phyloP scores from a whole-genome alignment of 345 rosid species.

The Cardamine occulta region DNA sequence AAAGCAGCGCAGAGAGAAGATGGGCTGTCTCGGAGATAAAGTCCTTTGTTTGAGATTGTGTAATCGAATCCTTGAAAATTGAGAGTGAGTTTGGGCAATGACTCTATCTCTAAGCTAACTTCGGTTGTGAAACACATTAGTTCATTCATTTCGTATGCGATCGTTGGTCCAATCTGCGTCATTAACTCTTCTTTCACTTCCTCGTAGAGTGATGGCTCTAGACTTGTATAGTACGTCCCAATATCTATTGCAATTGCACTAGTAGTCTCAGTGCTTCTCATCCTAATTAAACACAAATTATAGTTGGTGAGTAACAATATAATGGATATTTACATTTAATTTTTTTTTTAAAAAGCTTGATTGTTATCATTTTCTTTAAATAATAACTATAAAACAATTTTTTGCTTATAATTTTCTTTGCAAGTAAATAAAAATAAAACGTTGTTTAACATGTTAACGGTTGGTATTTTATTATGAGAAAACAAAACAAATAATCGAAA shows the following conservation, averaged over 20 bases:
- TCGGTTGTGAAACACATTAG: slow-evolving; percentile 42
- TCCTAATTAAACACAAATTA: not conserved
- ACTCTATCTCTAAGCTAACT: slow-evolving; percentile 32
- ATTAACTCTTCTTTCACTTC: slow-evolving; percentile 30
- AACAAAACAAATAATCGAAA: too few species aligned
- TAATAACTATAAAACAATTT: too few species aligned
- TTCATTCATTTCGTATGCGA: slow-evolving; percentile 37
- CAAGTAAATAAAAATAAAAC: too few species aligned
- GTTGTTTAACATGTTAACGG: too few species aligned
- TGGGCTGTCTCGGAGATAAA: slow-evolving; percentile 38
- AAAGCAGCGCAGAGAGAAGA: slow-evolving; percentile 42
- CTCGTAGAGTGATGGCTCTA: slow-evolving; percentile 41
- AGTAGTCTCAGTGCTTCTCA: slow-evolving; percentile 31
- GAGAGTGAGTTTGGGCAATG: slow-evolving; percentile 38
- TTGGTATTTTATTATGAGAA: too few species aligned
- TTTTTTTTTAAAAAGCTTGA: too few species aligned
- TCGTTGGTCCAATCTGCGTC: slow-evolving; percentile 38
- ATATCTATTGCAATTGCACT: slow-evolving; percentile 36
- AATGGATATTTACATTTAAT: not conserved
- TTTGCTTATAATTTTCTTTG: too few species aligned
- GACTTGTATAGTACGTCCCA: slow-evolving; percentile 41
- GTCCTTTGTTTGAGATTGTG: slow-evolving; percentile 42
- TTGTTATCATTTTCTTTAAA: too few species aligned
- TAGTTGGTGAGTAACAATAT: not conserved
- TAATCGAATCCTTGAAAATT: slow-evolving; percentile 34